phyloP scores from a whole-genome alignment of 495 filamentous ascomycete species.

The Annulohypoxylon nitens region DNA sequence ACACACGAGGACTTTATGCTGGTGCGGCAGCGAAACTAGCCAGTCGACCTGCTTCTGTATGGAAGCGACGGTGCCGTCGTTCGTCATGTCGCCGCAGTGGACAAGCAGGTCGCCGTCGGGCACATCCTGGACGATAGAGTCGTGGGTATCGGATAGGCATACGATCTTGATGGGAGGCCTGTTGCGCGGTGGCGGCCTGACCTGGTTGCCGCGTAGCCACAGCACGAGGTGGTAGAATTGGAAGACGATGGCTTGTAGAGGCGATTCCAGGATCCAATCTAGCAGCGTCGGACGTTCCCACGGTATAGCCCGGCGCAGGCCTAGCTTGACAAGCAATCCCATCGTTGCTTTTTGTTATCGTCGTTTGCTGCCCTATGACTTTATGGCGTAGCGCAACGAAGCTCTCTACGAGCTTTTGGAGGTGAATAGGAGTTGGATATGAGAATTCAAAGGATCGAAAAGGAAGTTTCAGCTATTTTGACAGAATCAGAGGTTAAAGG shows the following conservation, averaged over 20 bases:
- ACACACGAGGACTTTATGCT: slow-evolving; percentile 82
- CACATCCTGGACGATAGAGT: slow-evolving; percentile 66
- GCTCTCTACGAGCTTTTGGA: background rate
- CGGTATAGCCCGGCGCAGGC: slow-evolving; percentile 53
- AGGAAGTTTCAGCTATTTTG: too few species aligned
- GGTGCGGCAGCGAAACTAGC: slow-evolving; percentile 78
- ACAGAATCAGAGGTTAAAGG: background rate
- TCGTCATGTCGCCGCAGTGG: slow-evolving; percentile 88
- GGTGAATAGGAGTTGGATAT: background rate
- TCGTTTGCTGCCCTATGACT: slow-evolving; percentile 16
- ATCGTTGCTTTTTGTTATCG: slow-evolving; percentile 38
- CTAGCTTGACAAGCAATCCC: slow-evolving; percentile 52
- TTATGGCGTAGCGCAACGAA: slow-evolving; percentile 27
- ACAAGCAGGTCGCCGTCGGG: slow-evolving; percentile 88
- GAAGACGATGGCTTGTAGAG: slow-evolving; percentile 61
- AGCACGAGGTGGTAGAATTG: slow-evolving; percentile 72
- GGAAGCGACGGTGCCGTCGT: slow-evolving; percentile 75
- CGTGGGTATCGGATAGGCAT: slow-evolving; percentile 93
- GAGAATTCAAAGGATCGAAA: background rate
- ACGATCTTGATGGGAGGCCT: slow-evolving; percentile 77
- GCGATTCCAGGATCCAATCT: slow-evolving; percentile 64
- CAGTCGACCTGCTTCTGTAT: slow-evolving; percentile 85
- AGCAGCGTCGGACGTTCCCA: slow-evolving; percentile 68
- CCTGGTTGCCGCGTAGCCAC: slow-evolving; percentile 72
- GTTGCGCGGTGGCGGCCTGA: slow-evolving; percentile 64